Evolutionary conservation across 345 rosid species (phyloP), one percentile per base, ranked within the genome.

Genomic region (Brassica nigra): DNA sequence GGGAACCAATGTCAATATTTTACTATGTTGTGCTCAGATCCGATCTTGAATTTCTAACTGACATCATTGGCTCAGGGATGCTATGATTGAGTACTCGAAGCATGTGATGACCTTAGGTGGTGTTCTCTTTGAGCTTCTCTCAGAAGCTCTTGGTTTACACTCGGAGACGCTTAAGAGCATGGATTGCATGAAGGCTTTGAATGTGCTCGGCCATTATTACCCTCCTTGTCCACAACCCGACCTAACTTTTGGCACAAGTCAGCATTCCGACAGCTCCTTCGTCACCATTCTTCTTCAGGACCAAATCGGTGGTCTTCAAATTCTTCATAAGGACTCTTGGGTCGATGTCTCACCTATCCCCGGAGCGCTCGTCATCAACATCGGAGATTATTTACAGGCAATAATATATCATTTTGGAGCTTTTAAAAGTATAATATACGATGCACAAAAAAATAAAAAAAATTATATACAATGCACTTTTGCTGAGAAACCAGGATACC

Each of bases 171-270:
- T 86, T 11, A 74, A 78, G 68, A 66, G 62, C 0, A 84, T 82
- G 66, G 78, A 44, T 7, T 78, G 84, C 33, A 75, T 67, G 0
- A 75, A 70, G 44, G 65, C 74, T 12, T 69, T 82, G 57, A 14
- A 68, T 28, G 15, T 80, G 29, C 1, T 57, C 1, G 64, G 81
- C 27, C 82, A 84, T 74, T 86, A 84, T 62, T 83, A 81, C 18
- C 86, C 82, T 1, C 31, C 85, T 30, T 86, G 86, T 16, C 85
- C 87, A 6, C 74, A 86, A 58, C 86, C 89, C 15, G 81, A 83
- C 36, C 11, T 73, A 18, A 84, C 87, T 10, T 33, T 80, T 1
- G 89, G 84, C 5, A 16, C 39, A 6, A 37, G 47, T 42, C 64
- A 66, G 8, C 87, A 86, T 31, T 52, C 85, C 4, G 89, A 83